phyloP scores from a whole-genome alignment of 257 asterid genomes.

The Primulina huaijiensis region DNA sequence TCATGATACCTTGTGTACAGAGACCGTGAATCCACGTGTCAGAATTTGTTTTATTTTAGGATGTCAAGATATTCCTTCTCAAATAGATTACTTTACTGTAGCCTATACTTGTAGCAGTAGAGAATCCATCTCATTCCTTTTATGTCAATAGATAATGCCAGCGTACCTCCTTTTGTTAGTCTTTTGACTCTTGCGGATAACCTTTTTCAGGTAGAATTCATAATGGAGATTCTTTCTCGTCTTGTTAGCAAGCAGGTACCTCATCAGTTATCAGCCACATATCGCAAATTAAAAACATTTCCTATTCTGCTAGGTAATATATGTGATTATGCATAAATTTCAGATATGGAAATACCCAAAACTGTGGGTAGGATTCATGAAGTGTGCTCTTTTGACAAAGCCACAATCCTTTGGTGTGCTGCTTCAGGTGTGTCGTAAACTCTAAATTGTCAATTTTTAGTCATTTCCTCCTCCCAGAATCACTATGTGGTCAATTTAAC shows the following conservation, averaged over 20 bases:
- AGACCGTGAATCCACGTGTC: neutral
- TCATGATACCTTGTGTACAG: conserved; percentile 13
- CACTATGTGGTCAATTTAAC: conserved; percentile 10
- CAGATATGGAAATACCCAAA: conserved; percentile 99
- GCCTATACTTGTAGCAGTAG: neutral
- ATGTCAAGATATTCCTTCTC: neutral
- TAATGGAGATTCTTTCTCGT: conserved; percentile 94
- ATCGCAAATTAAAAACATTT: conserved; percentile 11
- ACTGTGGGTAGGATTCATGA: conserved; percentile 96
- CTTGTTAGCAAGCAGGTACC: conserved; percentile 95
- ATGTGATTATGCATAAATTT: conserved; percentile 24
- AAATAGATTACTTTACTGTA: neutral
- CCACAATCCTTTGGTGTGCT: conserved; percentile 87
- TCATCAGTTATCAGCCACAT: neutral
- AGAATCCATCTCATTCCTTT: conserved; percentile 6
- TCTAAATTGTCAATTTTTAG: conserved; percentile 15
- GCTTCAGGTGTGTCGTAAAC: conserved; percentile 68
- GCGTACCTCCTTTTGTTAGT: conserved; percentile 19
- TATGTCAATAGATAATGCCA: conserved; percentile 11
- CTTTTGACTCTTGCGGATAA: conserved; percentile 17
- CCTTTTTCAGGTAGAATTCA: conserved; percentile 74
- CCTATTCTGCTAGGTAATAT: conserved; percentile 19
- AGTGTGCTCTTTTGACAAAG: conserved; percentile 85
- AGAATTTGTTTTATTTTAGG: conserved; percentile 11
- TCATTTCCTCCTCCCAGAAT: neutral